Base-by-base conservation (phyloP, 495 filamentous ascomycete species). In the Thermochaetoides thermophila region DNA sequence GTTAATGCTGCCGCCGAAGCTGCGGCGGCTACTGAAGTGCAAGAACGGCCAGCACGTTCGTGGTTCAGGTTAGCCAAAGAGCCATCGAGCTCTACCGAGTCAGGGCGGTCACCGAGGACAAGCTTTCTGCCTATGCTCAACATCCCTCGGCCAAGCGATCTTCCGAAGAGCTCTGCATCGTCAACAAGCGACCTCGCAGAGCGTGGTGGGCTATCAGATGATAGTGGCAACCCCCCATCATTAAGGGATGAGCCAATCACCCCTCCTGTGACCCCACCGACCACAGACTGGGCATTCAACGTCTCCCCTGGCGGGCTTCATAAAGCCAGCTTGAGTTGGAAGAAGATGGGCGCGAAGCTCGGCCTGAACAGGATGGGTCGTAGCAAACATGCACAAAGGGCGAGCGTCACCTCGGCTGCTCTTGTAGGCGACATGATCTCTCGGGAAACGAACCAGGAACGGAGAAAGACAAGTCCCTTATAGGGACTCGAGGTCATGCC, bases 251-350 rank as follows among this genome's bases (percentile, higher is more conserved):
- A 82, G 42, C 81, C 78, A 0, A 84, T 89, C 76, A 92, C 84
- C n/a, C 84, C 84, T 11, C 84, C 84, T 2, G 85, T 74, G 6
- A 87, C 84, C 4, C 84, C 84, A 7, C 83, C 84, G 5, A 79
- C 74, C 14, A 65, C 64, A 0, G 62, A 73, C 60, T 71, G 50
- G 64, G 69, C 53, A 40, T 69, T 55, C 55, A 60, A 44, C 44
- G 60, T 52, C 39, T 66, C 48, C 29, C 73, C 44, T 27, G 60
- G 40, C 44, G 63, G 48, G 60, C 63, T 61, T 50, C 78, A 64
- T 12, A 49, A 56, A 20, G 59, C 59, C 43, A 57, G 49, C 57
- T 71, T 45, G n/a, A 61, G 71, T 35, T 91, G 83, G 82, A 89
- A 84, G 62, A 86, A 84, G 58, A 78, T 87, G 72, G 73, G 78